A percentile compares a stretch with the other conserved stretches of the same genome.
These are phyloP conservation scores for Mrakiaceae sp. DNA, from an alignment of 1,284 basidiomycete genomes.

Conservation along the genomic window DNA sequence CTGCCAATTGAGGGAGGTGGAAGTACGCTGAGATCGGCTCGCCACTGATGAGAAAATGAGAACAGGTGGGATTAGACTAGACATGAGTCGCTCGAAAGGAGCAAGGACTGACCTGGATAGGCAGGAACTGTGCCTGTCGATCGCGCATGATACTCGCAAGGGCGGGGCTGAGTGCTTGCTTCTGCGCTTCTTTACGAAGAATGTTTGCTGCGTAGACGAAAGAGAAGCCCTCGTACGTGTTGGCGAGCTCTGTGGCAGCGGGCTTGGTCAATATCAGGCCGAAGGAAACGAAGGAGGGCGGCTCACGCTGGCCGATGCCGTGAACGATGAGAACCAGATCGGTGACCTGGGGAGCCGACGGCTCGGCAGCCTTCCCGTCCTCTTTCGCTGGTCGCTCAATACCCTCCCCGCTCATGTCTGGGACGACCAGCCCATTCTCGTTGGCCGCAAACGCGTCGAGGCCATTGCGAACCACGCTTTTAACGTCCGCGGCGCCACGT, in stretches of 20 bases:
- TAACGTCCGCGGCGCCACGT: no score
- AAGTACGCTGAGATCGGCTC: slow-evolving; percentile 33
- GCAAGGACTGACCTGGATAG: slow-evolving; percentile 29
- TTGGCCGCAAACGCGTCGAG: no score
- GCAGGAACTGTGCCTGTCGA: slow-evolving; percentile 40
- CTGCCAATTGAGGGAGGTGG: slow-evolving; percentile 35
- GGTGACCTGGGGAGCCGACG: slow-evolving; percentile 22
- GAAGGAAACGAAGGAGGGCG: not conserved
- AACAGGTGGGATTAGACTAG: no score
- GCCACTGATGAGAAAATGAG: slow-evolving; percentile 32
- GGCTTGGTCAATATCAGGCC: not conserved
- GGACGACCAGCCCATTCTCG: no score
- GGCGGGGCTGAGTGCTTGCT: slow-evolving; percentile 37
- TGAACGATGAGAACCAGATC: slow-evolving; percentile 42
- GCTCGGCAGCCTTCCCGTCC: not conserved
- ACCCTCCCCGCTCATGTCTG: no score
- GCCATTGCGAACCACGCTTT: no score
- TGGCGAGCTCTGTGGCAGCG: slow-evolving; percentile 29
- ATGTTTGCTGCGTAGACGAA: slow-evolving; percentile 37
- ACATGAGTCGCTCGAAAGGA: no score
- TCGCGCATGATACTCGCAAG: slow-evolving; percentile 38
- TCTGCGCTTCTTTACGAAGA: slow-evolving; percentile 24
- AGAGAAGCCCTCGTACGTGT: slow-evolving; percentile 40
- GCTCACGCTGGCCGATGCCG: slow-evolving; percentile 35
- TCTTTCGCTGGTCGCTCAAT: not conserved